Conservation (phyloP, 1,284 basidiomycete genomes). For the Pseudozyma tsukubaensis region DNA sequence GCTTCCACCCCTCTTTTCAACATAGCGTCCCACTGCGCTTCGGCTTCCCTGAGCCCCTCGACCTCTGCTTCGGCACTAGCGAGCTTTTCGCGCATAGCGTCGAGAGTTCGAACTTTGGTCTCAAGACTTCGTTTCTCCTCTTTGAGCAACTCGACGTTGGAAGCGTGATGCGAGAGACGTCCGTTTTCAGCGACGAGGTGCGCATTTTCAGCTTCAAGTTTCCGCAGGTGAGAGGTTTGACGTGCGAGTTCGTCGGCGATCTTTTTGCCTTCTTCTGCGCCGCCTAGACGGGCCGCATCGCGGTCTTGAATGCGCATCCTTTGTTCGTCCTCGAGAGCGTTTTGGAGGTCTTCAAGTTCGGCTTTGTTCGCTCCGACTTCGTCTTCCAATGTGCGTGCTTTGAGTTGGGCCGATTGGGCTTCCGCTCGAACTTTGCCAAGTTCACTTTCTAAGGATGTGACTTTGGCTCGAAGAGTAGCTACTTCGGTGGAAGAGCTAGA, state of each 20-base stretch:
- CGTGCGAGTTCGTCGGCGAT: slow-evolving; percentile 42
- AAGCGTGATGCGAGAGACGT: slow-evolving; percentile 34
- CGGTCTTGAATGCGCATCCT: slow-evolving; percentile 24
- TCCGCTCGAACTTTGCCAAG: slow-evolving; percentile 33
- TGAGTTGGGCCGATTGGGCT: slow-evolving; percentile 23
- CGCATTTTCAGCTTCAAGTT: slow-evolving; percentile 51
- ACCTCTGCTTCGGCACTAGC: slow-evolving; percentile 54
- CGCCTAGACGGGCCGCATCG: slow-evolving; percentile 14
- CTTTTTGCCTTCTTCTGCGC: slow-evolving; percentile 26
- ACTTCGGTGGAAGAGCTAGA: slow-evolving; percentile 17
- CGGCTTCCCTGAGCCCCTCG: slow-evolving; percentile 50
- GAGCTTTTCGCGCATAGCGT: slow-evolving; percentile 43
- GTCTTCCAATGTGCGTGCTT: slow-evolving; percentile 21
- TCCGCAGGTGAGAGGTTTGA: slow-evolving; percentile 33
- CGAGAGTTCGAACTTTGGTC: slow-evolving; percentile 45
- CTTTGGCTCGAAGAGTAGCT: slow-evolving; percentile 10
- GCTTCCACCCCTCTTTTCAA: slow-evolving; percentile 19
- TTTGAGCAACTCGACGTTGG: slow-evolving; percentile 55
- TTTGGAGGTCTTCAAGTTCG: slow-evolving; percentile 45
- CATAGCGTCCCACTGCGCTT: slow-evolving; percentile 35
- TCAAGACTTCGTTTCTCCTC: slow-evolving; percentile 63
- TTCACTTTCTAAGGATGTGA: slow-evolving; percentile 31
- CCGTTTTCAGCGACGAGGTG: slow-evolving; percentile 50
- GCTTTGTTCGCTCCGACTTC: slow-evolving; percentile 38
- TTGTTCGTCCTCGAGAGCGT: slow-evolving; percentile 50